These are phyloP conservation scores for Porcisia deanei DNA, from an alignment of 208 protist genomes.

Conservation along the genomic window DNA sequence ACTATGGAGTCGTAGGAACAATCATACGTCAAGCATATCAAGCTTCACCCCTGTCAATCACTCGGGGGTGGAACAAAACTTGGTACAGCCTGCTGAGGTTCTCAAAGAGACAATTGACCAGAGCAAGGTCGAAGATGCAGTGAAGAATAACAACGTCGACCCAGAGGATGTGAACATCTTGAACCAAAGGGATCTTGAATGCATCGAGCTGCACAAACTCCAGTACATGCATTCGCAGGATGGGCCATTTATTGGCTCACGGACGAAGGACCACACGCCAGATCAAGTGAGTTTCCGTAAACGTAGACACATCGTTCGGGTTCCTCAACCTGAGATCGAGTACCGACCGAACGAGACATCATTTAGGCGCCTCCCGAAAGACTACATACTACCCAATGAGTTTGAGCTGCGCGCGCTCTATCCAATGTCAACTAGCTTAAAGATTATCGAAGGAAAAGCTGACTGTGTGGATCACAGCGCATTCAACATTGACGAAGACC, in stretches of 20 bases:
- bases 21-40: background rate
- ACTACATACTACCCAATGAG: slow-evolving; percentile 75
- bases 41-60: background rate
- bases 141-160: slow-evolving; percentile 36
- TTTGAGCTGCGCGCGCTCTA: slow-evolving; percentile 82
- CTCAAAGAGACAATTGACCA: slow-evolving; percentile 42
- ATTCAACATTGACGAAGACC: slow-evolving; percentile 67
- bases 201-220: slow-evolving; percentile 66
- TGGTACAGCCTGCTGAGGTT: slow-evolving; percentile 46
- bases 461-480: slow-evolving; percentile 81
- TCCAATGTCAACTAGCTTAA: slow-evolving; percentile 71
- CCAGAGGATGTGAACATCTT: slow-evolving; percentile 45
- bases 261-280: slow-evolving; percentile 46
- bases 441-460: slow-evolving; percentile 68
- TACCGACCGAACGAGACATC: slow-evolving; percentile 81
- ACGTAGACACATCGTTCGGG: slow-evolving; percentile 61
- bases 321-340: slow-evolving; percentile 72
- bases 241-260: slow-evolving; percentile 77
- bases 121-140: background rate
- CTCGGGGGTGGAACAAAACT: background rate
- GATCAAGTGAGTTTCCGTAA: slow-evolving; percentile 48
- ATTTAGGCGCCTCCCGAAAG: slow-evolving; percentile 75
- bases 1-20: background rate
- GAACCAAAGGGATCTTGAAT: slow-evolving; percentile 43
- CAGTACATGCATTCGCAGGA: slow-evolving; percentile 84